A percentile compares a stretch with the other conserved stretches of the same genome.
Evolutionary conservation across 2,329 filamentous ascomycete genomes (phyloP).

Genomic region (Pseudogymnoascus sp.): DNA sequence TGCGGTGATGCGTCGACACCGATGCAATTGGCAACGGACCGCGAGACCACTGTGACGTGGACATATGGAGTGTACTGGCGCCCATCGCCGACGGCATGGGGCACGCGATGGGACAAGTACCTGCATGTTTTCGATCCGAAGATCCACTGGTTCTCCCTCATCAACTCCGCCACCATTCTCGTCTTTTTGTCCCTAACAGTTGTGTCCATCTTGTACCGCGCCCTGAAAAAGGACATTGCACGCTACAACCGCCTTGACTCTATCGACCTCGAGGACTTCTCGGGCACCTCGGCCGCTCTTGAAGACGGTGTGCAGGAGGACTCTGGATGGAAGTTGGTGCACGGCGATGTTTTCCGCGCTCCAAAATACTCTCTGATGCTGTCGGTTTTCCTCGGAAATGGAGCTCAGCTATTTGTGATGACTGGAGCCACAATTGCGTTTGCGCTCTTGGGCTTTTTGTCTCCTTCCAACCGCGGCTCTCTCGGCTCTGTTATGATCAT

Average conservation of each 20-base stretch:
- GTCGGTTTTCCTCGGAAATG: slow-evolving; percentile 83
- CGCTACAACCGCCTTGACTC: slow-evolving; percentile 92
- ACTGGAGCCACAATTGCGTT: slow-evolving; percentile 89
- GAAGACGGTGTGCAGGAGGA: slow-evolving; percentile 96
- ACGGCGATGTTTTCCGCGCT: slow-evolving; percentile 91
- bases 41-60: slow-evolving; percentile 65
- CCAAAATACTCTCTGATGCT: slow-evolving; percentile 77
- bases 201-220: slow-evolving; percentile 80
- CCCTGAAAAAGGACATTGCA: slow-evolving; percentile 89
- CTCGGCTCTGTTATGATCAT: slow-evolving; percentile 89
- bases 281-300: slow-evolving; percentile 64
- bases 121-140: slow-evolving; percentile 94
- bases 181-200: slow-evolving; percentile 87
- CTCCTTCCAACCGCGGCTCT: slow-evolving; percentile 89
- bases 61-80: slow-evolving; percentile 92
- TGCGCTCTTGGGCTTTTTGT: slow-evolving; percentile 87
- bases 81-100: slow-evolving; percentile 79
- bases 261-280: slow-evolving; percentile 82
- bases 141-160: slow-evolving; percentile 98
- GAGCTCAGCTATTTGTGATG: slow-evolving; percentile 96
- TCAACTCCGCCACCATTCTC: slow-evolving; percentile 93
- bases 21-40: slow-evolving; percentile 58
- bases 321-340: slow-evolving; percentile 96
- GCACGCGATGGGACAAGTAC: slow-evolving; percentile 98
- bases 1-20: slow-evolving; percentile 53